Base-by-base conservation (phyloP, 2,329 filamentous ascomycete genomes). In the Xylariaceae sp. region DNA sequence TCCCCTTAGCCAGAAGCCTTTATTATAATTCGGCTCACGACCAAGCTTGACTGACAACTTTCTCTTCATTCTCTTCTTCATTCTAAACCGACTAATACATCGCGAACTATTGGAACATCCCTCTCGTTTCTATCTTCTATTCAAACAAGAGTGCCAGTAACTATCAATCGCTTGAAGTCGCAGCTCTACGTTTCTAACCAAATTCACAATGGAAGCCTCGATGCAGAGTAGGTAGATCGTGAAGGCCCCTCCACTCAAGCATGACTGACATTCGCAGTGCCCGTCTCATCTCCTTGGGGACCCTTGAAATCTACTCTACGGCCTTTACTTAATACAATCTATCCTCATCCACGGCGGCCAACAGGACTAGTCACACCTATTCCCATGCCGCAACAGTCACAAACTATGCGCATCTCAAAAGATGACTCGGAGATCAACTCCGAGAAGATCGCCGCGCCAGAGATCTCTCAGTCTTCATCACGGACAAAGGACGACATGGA, bases 401-500 rank as follows among this genome's bases (percentile, higher is more conserved):
- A n/a, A 58, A 45, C 48, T 18, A 52, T 56, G 4, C 51, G 44
- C 15, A 4, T 61, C 4, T 6, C 55, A 2, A 61, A 59, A 50
- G 54, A 59, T 30, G 48, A 54, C 4, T 30, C 42, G 30, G 51
- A 44, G 4, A 37, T 47, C 23, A 39, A 13, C 8, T 18, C 52
- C 55, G 49, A 59, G 50, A 59, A 60, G 52, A 58, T 23, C n/a
- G 11, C 34, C 10, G 4, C 34, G 4, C 9, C 6, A 30, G 61
- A 55, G 53, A 56, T 4, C n/a, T 48, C 61, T 6, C 58, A 63
- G 9, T 2, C 54, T 9, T 18, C 54, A 4, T 67, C 73, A 57
- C 78, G 79, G 57, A 83, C 80, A 63, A 80, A 76, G 58, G 80
- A 83, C 62, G 80, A 84, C 68, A 76, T 84, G 66, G 77, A 82